Evolutionary conservation across 768 basidiomycete genomes (phyloP), one percentile per base, ranked within the genome.

Genomic region (Lactarius psammicola): DNA sequence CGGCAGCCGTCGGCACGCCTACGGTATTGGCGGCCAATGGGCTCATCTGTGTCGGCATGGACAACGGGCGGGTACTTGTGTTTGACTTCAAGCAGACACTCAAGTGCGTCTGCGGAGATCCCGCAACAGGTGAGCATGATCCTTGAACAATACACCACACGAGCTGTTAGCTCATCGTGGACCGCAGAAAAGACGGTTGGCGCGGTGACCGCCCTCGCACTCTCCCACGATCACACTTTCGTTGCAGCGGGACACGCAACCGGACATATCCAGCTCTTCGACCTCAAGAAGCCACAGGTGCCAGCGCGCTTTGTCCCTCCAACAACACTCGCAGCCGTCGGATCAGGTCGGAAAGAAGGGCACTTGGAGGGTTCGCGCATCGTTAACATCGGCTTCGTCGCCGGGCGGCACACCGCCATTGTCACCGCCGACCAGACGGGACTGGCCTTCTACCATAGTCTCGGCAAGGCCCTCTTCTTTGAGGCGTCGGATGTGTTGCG

Each of bases 201-300:
- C 23, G 76, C 92, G 17, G 90, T 94, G 9, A 95, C 92, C n/a
- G 90, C 95, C 1, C 76, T 99, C 17, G 88, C 93, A 0, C 79
- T 99, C 55, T 97, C 95, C 10, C 87, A 92, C 71, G 97, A 99
- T 73, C 93, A 94, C 70, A 98, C 95, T 1, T 97, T 87, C 74
- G 80, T 98, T 57, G 96, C 89, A 0, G 89, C 89, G 3, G 97
- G 97, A 0, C 94, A 98, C 76, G 80, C 85, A 6, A 83, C 82
- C 2, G 97, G 96, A 3, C 82, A 93, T 70, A 86, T 99, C 55
- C 89, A 91, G 71, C 81, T 99, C 1, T 98, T 89, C 74, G 87
- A 96, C 68, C 75, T 98, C 60, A 82, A 86, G 63, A 83, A 85
- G 33, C 87, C 90, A 1, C 81, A 85, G 60, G 78, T 74, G 1